Evolutionary conservation across 306 rosid genomes (phyloP), one percentile per base, ranked within the genome.

Genomic region (Pachyrhizus erosus): DNA sequence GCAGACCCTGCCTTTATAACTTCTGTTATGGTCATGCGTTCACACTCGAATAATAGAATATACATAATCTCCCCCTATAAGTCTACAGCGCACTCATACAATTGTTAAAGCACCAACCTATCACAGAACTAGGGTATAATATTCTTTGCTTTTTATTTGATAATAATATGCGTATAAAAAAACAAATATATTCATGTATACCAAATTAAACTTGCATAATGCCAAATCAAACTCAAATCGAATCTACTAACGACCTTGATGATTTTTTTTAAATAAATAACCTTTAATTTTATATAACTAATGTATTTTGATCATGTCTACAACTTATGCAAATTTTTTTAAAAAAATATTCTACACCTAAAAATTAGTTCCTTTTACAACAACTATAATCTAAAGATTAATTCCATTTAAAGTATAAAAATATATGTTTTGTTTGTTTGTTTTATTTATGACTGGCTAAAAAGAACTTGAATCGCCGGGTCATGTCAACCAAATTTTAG

Each of bases 81-180:
- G 34, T 72, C 67, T 26, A 39, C 75, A 48, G 51, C 37, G 37
- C 27, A 12, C 64, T 76, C 33, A 17, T 51, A 52, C 37, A 70
- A 73, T 73, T 52, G 7, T 84, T 72, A 34, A 65, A 79, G 55
- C 65, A 34, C 73, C 87, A 42, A 51, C 83, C 83, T 39, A 84
- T 40, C 73, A 69, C 78, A 42, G 64, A 27, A 57, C 23, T 31
- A 55, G 42, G 39, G 21, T 18, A 45, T 26, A 31, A 54, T 43
- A 65, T 48, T 62, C 69, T 4, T 1, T 64, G 17, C 70, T 37
- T 33, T 61, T 27, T 15, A 48, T 31, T 46, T 77, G 18, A 57
- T 31, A 76, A 83, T 77, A 42, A 69, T 77, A 70, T 23, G 40
- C 80, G 11, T 76, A 81, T 21, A 67, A 40, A 31, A 31, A 77